A percentile compares a stretch with the other conserved stretches of the same genome.
These are phyloP conservation scores for Paragyromitra xinjiangensis DNA, from an alignment of 495 filamentous ascomycete genomes.

Conservation along the genomic window DNA sequence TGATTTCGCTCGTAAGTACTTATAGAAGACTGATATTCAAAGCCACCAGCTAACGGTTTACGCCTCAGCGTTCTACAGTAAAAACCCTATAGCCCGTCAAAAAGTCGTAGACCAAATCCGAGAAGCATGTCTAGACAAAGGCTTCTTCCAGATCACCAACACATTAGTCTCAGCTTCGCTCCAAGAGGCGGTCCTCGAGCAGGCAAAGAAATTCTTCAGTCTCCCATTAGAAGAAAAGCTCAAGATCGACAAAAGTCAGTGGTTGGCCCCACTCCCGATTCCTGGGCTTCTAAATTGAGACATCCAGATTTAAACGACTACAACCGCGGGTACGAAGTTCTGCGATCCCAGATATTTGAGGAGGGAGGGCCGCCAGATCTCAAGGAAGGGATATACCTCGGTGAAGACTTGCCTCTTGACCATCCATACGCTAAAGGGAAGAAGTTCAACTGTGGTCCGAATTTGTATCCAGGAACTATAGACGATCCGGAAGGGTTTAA, in stretches of 20 bases:
- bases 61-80: constrained; percentile 52
- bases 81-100: constrained; percentile 56
- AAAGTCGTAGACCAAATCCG: constrained; percentile 60
- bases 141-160: constrained; percentile 67
- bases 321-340: constrained; percentile 65
- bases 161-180: constrained; percentile 60
- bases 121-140: constrained; percentile 64
- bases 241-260: constrained; percentile 60
- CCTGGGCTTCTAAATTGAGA: too few relatives aligned
- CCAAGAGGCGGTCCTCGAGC: constrained; percentile 59
- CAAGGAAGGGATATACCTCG: constrained; percentile 65
- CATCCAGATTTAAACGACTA: constrained; percentile 57
- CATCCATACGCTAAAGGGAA: constrained; percentile 60
- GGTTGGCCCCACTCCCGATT: not conserved
- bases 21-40: not conserved
- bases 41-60: not conserved
- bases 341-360: constrained; percentile 64
- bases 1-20: constrained; percentile 39
- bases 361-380: constrained; percentile 62
- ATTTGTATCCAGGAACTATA: constrained; percentile 61
- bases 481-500: constrained; percentile 58
- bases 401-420: constrained; percentile 61
- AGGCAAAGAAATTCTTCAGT: constrained; percentile 62
- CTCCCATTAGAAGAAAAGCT: constrained; percentile 64
- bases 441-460: constrained; percentile 61